phyloP scores from a whole-genome alignment of 208 protist species.

The Acanthamoeba quina region DNA sequence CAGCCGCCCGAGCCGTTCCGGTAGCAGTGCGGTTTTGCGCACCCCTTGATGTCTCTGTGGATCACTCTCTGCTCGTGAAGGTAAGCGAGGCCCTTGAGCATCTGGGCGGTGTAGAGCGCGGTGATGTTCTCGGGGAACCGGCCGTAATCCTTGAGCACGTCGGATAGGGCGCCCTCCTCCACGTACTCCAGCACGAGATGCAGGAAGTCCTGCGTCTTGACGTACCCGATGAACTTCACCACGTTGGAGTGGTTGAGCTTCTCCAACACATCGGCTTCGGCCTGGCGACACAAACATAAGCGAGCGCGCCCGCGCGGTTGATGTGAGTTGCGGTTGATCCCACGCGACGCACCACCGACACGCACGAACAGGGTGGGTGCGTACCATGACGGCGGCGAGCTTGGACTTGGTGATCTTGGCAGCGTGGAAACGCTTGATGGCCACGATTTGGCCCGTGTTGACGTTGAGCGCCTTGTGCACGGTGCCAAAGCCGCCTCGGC shows the following conservation, averaged over 20 bases:
- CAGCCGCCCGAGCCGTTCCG: background rate
- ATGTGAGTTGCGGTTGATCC: too few species aligned
- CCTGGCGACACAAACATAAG: background rate
- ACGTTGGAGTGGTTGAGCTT: conserved; percentile 90
- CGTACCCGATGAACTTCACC: conserved; percentile 91
- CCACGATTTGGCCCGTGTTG: conserved; percentile 87
- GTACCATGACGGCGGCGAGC: conserved; percentile 78
- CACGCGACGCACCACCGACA: background rate
- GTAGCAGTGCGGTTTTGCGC: too few species aligned
- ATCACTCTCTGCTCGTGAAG: conserved; percentile 92
- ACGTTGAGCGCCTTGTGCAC: conserved; percentile 89
- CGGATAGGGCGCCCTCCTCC: conserved; percentile 92
- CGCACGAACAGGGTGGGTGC: background rate
- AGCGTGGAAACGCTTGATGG: conserved; percentile 87
- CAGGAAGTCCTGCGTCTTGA: conserved; percentile 86
- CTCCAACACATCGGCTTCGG: conserved; percentile 90
- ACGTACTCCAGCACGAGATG: conserved; percentile 94
- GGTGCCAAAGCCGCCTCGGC: conserved; percentile 85
- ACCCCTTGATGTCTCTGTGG: conserved; percentile 93
- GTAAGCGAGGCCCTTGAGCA: conserved; percentile 92
- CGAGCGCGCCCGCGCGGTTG: too few species aligned
- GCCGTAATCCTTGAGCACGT: conserved; percentile 93
- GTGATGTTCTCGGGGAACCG: conserved; percentile 84
- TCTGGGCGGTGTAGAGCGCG: conserved; percentile 91
- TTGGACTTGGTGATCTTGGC: conserved; percentile 81